Base-by-base conservation (phyloP, 805 yeast species). In the Candida loeiensis region DNA sequence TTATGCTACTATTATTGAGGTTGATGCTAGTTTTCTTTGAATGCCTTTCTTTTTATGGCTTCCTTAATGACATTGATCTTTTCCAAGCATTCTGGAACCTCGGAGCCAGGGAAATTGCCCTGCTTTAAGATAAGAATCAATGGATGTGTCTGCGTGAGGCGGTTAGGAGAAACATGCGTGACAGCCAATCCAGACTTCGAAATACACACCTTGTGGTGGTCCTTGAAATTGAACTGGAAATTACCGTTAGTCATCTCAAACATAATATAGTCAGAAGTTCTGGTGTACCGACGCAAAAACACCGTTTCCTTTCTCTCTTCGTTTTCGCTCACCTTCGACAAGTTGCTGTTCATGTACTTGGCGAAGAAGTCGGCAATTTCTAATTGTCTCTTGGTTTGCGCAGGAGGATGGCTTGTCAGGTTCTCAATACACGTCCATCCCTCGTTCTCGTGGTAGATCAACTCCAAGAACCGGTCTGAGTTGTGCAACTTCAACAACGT, bases 221-320 rank as follows among this genome's bases (percentile, higher is more conserved):
- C 98, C 59, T 84, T 84, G 66, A 93, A 93, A 64, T 93, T 93
- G 68, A 90, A 90, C 62, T 93, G 99, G 62, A 85, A 80, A 30
- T 88, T 82, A 15, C 96, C 96, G 56, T 89, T 87, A 56, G 95
- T 86, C 68, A 93, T 66, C 60, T 88, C 91, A 67, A 93, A 93
- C 95, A 90, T 85, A 41, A 90, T 87, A 58, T 77, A 87, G 46
- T 80, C 82, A 34, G 80, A 76, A 39, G 82, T 80, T 60, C 98
- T 80, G 17, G 87, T 79, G 57, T 85, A 88, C 52, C 95, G 76
- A 67, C 93, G 80, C 48, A 91, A 71, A 59, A 85, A 89, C 9
- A 86, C 82, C 45, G 78, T 79, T 48, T 80, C 86, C 44, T 74
- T 73, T 51, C 80, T 71, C 40, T 76, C 79, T 40, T 74, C 78